Evolutionary conservation across 179 eudicot genomes (phyloP), one percentile per base, ranked within the genome.

Genomic region (Patellifolia procumbens): DNA sequence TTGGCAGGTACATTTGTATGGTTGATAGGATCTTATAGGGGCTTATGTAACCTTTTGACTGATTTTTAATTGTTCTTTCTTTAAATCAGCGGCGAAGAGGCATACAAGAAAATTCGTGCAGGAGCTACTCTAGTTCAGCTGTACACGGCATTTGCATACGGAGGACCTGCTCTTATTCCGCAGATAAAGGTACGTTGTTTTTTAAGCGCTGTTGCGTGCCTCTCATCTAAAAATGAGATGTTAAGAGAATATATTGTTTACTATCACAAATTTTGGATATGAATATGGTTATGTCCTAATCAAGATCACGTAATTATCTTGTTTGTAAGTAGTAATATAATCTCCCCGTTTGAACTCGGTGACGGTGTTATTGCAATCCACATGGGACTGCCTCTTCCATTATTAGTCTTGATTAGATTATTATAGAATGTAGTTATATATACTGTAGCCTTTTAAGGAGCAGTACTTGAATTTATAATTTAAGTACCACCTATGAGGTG

Each of bases 81-180:
- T 73, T 55, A 70, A 77, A 86, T 65, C 84, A 94, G 98, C 83
- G 98, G 98, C 32, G 96, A 89, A 87, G 98, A 94, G 81, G 98
- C 94, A 68, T 94, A 92, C 86, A 91, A 89, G 82, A 94, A 94
- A 81, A 89, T 94, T 74, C 88, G 97, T 78, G 88, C 97, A 64
- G 98, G 98, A 69, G 98, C 98, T 65, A 87, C 88, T 52, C 97
- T 94, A 68, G 88, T 94, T 82, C 97, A 95, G 83, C 89, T 95
- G 20, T 92, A 95, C 83, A 91, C 99, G 11, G 95, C 90, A 43
- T 91, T 95, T 86, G 99, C 95, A 37, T 95, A 91, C 76, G 97
- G 97, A 1, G 99, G 99, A 42, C 97, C 99, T 83, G 95, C 99
- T 72, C 91, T 92, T 64, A 91, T 95, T 76, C 99, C 99, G n/a